Percentiles rank a stretch among this genome's conserved stretches.
These are phyloP conservation scores for Kwoniella newhampshirensis DNA, from an alignment of 768 basidiomycete genomes.

Conservation along the genomic window DNA sequence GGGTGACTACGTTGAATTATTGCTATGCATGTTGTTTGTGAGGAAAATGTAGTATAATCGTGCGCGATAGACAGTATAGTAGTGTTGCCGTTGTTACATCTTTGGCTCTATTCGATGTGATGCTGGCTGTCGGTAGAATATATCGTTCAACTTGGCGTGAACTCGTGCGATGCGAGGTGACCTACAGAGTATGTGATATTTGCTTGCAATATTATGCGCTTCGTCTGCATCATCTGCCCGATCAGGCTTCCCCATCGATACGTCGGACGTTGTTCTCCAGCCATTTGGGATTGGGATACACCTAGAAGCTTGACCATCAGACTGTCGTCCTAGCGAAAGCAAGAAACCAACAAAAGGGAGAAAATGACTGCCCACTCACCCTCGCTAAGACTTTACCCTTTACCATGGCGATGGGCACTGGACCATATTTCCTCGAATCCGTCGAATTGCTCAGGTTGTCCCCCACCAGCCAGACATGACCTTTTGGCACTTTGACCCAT, in stretches of 20 bases:
- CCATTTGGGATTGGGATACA: slow-evolving; percentile 37
- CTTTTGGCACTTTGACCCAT: slow-evolving; percentile 69
- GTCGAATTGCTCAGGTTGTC: slow-evolving; percentile 80
- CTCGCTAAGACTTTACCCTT: slow-evolving; percentile 51
- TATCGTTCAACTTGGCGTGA: no score
- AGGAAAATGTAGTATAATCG: no score
- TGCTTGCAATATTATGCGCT: no score
- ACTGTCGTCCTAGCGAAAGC: background rate
- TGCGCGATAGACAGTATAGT: no score
- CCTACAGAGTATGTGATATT: no score
- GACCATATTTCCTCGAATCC: slow-evolving; percentile 91
- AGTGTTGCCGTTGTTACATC: no score
- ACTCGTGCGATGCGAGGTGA: no score
- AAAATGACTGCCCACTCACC: slow-evolving; percentile 38
- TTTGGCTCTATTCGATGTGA: no score
- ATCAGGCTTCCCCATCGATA: slow-evolving; percentile 2
- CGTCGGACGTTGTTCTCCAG: slow-evolving; percentile 17
- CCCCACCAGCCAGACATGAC: slow-evolving; percentile 86
- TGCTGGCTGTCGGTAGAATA: no score
- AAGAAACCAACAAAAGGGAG: background rate
- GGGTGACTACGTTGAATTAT: no score
- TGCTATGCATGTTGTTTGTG: no score
- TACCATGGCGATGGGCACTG: slow-evolving; percentile 62
- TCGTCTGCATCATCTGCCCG: no score
- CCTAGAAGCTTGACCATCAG: slow-evolving; percentile 10